Evolutionary conservation across 2,329 filamentous ascomycete species (phyloP).

Genomic region (Trichoderma guizhouense): DNA sequence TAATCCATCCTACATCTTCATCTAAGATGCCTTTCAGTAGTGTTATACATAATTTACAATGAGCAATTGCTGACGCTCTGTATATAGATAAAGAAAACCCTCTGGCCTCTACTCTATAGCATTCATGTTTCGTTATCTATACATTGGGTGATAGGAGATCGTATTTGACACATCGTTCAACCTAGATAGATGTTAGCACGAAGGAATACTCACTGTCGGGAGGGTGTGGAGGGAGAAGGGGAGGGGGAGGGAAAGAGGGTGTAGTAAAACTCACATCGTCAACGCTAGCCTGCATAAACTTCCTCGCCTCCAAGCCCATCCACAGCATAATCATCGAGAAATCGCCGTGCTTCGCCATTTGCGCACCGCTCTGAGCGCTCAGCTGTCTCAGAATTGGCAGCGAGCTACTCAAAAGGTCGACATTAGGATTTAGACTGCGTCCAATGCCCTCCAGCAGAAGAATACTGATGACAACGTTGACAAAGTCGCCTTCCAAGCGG

Average conservation of each 20-base stretch:
- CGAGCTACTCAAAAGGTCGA: slow-evolving; percentile 82
- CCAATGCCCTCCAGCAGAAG: slow-evolving; percentile 92
- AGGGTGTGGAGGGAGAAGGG: background rate
- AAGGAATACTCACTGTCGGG: background rate
- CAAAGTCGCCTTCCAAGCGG: slow-evolving; percentile 91
- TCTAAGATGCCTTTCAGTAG: background rate
- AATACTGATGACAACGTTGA: slow-evolving; percentile 96
- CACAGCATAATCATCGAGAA: slow-evolving; percentile 87
- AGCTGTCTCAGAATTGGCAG: slow-evolving; percentile 87
- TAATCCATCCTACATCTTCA: background rate
- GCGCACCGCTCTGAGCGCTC: slow-evolving; percentile 69
- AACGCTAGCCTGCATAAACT: slow-evolving; percentile 84
- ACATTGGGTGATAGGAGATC: slow-evolving; percentile 86
- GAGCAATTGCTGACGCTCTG: background rate
- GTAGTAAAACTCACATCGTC: slow-evolving; percentile 64
- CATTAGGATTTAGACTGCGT: slow-evolving; percentile 75
- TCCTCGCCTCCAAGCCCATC: slow-evolving; percentile 83
- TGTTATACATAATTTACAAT: background rate
- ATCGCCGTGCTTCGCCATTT: slow-evolving; percentile 68
- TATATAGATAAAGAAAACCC: background rate
- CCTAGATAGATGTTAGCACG: slow-evolving; percentile 42
- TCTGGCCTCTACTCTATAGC: background rate
- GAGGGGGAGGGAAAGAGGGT: background rate
- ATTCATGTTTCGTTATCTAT: slow-evolving; percentile 37
- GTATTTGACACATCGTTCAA: slow-evolving; percentile 86